Evolutionary conservation across 129 eudicot species (phyloP).

Genomic region (Flaveria sonorensis): DNA sequence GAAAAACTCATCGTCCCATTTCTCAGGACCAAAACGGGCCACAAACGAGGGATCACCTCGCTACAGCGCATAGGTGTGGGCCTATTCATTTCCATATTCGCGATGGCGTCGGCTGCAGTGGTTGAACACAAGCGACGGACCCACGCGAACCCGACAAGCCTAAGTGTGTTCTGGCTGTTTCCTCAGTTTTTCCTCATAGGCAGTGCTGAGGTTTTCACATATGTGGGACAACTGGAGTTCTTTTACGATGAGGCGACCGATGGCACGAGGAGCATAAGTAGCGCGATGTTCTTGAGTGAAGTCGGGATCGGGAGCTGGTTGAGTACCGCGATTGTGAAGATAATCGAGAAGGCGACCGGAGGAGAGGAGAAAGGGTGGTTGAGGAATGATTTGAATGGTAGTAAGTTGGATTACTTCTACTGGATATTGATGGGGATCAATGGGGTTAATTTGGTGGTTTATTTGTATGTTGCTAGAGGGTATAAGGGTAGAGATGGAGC

Average conservation of each 20-base stretch:
- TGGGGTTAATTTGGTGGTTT: slow-evolving; percentile 58
- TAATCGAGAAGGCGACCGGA: slow-evolving; percentile 47
- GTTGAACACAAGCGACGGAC: slow-evolving; percentile 51
- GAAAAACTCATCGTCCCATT: slow-evolving; percentile 61
- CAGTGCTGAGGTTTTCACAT: slow-evolving; percentile 72
- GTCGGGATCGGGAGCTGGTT: slow-evolving; percentile 91
- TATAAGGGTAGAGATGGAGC: slow-evolving; percentile 67
- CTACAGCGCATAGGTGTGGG: slow-evolving; percentile 85
- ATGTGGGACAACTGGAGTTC: slow-evolving; percentile 83
- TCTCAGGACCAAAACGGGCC: slow-evolving; percentile 60
- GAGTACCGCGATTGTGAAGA: slow-evolving; percentile 71
- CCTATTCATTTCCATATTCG: slow-evolving; percentile 60
- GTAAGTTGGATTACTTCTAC: slow-evolving; percentile 65
- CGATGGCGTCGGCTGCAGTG: slow-evolving; percentile 58
- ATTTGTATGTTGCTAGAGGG: slow-evolving; percentile 54
- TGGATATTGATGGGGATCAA: slow-evolving; percentile 70
- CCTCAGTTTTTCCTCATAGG: slow-evolving; percentile 84
- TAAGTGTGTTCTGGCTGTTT: slow-evolving; percentile 73
- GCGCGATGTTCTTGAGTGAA: slow-evolving; percentile 77
- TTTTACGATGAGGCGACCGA: slow-evolving; percentile 86
- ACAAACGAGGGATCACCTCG: slow-evolving; percentile 71
- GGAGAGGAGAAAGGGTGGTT: slow-evolving; percentile 71
- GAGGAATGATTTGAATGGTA: slow-evolving; percentile 47
- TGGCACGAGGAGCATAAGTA: slow-evolving; percentile 74
- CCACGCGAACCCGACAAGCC: slow-evolving; percentile 13